Evolutionary conservation across 257 asterid genomes (phyloP), one percentile per base, ranked within the genome.

Genomic region (Gentiana macrophylla): DNA sequence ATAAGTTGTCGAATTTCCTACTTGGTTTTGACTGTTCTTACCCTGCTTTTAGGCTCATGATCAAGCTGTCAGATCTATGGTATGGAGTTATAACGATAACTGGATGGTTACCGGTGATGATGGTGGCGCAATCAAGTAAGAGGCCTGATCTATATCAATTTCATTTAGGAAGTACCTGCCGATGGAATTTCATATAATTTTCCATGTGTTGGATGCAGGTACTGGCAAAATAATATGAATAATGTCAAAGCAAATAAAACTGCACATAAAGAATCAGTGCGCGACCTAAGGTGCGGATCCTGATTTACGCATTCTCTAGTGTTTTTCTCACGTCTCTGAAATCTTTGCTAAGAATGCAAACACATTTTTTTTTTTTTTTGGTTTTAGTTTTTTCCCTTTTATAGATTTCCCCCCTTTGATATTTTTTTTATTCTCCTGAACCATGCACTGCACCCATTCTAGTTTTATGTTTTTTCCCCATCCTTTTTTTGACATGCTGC

Each of bases 91-190:
- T 74, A 92, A 88, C 32, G 98, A 88, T 79, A 89, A 83, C 74
- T 92, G 97, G 95, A 92, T 92, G 98, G 98, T 92, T 72, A 85
- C 98, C 41, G 98, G 98, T 56, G 98, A 92, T 75, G 98, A 92
- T 73, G 95, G 94, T 70, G 98, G 98, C 55, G 55, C 97, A 56
- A 88, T 92, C 68, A 92, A 92, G 97, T 90, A 86, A 15, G 34
- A 70, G 55, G 34, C 33, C 64, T 63, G 46, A 24, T 38, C 41
- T 46, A 37, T 36, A 55, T 4, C 7, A 33, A 34, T 34, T 53
- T 60, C 48, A 62, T 46, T 12, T 61, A 50, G 55, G 50, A 6
- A 41, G 61, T 52, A 61, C 54, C 64, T 67, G 38, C 4, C 41
- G n/a, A 56, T 50, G 9, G 35, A 60, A 53, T 64, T 66, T 38